These are phyloP conservation scores for Dactylonectria macrodidyma DNA, from an alignment of 2,329 filamentous ascomycete genomes.

Conservation along the genomic window DNA sequence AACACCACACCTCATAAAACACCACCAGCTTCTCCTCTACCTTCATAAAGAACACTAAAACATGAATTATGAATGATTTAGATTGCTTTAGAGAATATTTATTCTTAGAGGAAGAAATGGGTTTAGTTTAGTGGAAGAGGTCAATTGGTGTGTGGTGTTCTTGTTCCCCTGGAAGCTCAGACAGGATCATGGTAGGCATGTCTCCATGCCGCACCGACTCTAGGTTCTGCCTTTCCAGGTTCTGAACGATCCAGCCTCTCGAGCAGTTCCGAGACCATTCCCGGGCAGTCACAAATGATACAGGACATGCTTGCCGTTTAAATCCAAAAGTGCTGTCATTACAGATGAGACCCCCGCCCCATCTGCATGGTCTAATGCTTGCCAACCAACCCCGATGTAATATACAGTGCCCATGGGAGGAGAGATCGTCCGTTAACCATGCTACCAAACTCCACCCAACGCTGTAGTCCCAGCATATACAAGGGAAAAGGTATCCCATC, in stretches of 20 bases:
- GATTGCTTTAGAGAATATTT: no score
- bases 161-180: no score
- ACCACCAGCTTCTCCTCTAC: no score
- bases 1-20: no score
- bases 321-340: conserved; percentile 45
- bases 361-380: conserved; percentile 62
- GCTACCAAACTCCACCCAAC: conserved; percentile 50
- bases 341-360: conserved; percentile 54
- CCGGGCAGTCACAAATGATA: neutral
- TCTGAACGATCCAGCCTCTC: neutral
- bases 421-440: conserved; percentile 67
- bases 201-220: no score
- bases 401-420: conserved; percentile 67
- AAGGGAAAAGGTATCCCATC: conserved; percentile 41
- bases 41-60: no score
- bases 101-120: no score
- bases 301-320: conserved; percentile 5
- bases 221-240: no score
- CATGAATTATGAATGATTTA: no score
- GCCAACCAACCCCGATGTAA: conserved; percentile 60
- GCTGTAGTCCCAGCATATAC: conserved; percentile 52
- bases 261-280: neutral
- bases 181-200: no score
- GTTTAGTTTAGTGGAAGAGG: no score
- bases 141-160: no score